Percentiles rank a stretch among this genome's conserved stretches.
Conservation (phyloP, 345 rosid species). For the Eutrema heterophyllum region DNA sequence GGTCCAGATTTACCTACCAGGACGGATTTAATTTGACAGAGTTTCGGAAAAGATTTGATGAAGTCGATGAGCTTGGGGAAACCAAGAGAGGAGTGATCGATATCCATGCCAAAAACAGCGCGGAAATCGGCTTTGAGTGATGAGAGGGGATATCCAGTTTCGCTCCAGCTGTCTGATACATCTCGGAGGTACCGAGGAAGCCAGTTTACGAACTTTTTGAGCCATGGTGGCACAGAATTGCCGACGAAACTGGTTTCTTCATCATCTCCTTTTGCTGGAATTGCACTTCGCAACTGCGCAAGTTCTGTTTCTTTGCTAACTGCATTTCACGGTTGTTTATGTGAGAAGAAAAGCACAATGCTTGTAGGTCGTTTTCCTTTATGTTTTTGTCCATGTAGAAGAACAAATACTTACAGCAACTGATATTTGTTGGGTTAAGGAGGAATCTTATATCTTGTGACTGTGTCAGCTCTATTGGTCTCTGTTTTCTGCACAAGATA, state of each 20-base stretch:
- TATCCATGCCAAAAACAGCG: conserved; percentile 48
- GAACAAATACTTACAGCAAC: conserved; percentile 49
- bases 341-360: conserved; percentile 22
- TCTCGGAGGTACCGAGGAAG: conserved; percentile 49
- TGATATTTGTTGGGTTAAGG: conserved; percentile 53
- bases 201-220: conserved; percentile 61
- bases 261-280: conserved; percentile 28
- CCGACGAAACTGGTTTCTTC: conserved; percentile 23
- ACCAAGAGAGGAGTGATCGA: conserved; percentile 74
- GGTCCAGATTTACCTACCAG: conserved; percentile 35
- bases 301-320: conserved; percentile 43
- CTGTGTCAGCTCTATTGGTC: conserved; percentile 74
- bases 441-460: conserved; percentile 85
- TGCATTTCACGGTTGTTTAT: conserved; percentile 27
- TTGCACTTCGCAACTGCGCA: conserved; percentile 34
- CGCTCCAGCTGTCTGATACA: conserved; percentile 28
- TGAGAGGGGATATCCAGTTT: conserved; percentile 62
- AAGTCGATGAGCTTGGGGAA: conserved; percentile 74
- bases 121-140: conserved; percentile 80
- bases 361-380: neutral
- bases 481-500: conserved; percentile 51
- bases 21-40: conserved; percentile 43
- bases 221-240: conserved; percentile 43
- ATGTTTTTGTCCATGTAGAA: neutral
- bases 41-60: conserved; percentile 48